phyloP scores from a whole-genome alignment of 768 basidiomycete genomes.

The Mycena filopes region DNA sequence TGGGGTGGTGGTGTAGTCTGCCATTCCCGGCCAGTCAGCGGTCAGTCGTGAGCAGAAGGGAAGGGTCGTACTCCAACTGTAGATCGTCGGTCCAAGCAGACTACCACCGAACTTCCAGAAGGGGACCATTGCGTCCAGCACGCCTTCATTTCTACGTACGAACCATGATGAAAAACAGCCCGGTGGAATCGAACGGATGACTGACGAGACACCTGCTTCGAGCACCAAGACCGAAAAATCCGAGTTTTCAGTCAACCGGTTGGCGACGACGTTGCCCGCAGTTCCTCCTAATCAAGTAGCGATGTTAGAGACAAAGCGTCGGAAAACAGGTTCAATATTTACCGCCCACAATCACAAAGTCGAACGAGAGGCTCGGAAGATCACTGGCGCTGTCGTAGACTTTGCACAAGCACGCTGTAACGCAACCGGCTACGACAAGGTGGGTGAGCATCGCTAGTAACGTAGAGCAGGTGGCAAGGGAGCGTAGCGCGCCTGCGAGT shows the following conservation, averaged over 20 bases:
- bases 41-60: constrained; percentile 1
- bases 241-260: constrained; percentile 13
- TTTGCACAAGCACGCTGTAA: constrained; percentile 9
- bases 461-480: not conserved
- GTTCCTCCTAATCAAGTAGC: constrained; percentile 13
- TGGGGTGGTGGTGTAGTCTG: constrained; percentile 13
- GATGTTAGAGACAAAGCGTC: constrained; percentile 9
- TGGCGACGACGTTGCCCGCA: constrained; percentile 14
- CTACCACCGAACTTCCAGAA: constrained; percentile 14
- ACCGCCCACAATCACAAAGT: constrained; percentile 19
- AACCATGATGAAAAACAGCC: not conserved
- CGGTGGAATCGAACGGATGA: not conserved
- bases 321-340: constrained; percentile 13
- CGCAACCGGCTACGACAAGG: not conserved
- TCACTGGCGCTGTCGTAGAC: constrained; percentile 11
- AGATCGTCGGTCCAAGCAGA: constrained; percentile 5
- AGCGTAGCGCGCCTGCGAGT: not conserved
- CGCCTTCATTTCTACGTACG: constrained; percentile 8
- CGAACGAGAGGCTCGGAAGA: constrained; percentile 9
- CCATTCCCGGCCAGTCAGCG: constrained; percentile 10
- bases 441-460: constrained; percentile 10
- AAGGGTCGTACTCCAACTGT: constrained; percentile 4
- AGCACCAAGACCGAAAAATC: constrained; percentile 12
- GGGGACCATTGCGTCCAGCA: constrained; percentile 12
- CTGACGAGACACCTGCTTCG: constrained; percentile 17